Conservation (phyloP, 2,329 filamentous ascomycete species). For the Aspergillus sp. region DNA sequence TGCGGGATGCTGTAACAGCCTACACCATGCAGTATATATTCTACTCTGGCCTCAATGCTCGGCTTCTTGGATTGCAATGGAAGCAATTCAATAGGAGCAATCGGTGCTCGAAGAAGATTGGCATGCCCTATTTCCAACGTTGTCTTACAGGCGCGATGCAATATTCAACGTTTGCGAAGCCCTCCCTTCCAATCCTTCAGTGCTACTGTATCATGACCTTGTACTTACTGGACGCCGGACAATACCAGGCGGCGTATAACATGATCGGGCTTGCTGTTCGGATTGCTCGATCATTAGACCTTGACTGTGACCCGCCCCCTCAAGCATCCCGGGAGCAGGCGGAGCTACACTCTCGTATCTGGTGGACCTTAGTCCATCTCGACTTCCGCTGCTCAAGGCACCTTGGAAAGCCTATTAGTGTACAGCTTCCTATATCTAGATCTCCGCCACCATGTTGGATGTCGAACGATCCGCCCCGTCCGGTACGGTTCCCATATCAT, state of each 20-base stretch:
- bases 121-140: conserved; percentile 24
- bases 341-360: conserved; percentile 11
- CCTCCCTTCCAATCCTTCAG: conserved; percentile 19
- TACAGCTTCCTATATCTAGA: not conserved
- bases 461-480: not conserved
- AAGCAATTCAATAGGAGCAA: conserved; percentile 6
- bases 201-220: conserved; percentile 24
- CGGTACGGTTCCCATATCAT: not conserved
- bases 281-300: conserved; percentile 20
- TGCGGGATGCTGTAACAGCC: conserved; percentile 24
- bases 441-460: not conserved
- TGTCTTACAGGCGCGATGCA: conserved; percentile 16
- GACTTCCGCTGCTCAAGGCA: conserved; percentile 24
- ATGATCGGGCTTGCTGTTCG: conserved; percentile 25
- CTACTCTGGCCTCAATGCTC: conserved; percentile 18
- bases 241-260: conserved; percentile 26
- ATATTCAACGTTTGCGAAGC: conserved; percentile 16
- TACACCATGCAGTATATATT: conserved; percentile 21
- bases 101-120: conserved; percentile 1
- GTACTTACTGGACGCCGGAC: conserved; percentile 22
- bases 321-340: conserved; percentile 5
- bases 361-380: conserved; percentile 23
- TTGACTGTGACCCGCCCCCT: conserved; percentile 3
- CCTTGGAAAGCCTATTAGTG: conserved; percentile 19
- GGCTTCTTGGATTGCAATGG: conserved; percentile 21